A percentile compares a stretch with the other conserved stretches of the same genome.
phyloP scores from a whole-genome alignment of 345 rosid genomes.

The Rhodomyrtus tomentosa region DNA sequence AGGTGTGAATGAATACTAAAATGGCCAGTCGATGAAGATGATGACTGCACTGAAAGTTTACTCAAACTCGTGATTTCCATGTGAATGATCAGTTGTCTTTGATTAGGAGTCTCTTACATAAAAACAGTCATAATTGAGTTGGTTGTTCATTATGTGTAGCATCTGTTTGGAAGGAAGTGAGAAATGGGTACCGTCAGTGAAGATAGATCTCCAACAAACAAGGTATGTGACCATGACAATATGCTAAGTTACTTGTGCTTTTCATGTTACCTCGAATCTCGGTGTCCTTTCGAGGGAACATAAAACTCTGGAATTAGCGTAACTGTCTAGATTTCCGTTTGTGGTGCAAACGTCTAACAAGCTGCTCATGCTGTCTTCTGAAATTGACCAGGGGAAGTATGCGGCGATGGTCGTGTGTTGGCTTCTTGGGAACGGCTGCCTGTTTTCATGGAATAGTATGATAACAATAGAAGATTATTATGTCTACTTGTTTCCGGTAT shows the following conservation, averaged over 20 bases:
- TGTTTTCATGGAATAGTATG: slow-evolving; percentile 83
- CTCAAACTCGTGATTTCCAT: background rate
- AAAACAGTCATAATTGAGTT: background rate
- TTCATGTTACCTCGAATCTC: background rate
- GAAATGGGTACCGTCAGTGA: background rate
- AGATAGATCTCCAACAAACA: background rate
- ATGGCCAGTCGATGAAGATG: background rate
- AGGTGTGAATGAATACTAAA: background rate
- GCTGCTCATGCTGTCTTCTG: background rate
- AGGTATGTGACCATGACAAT: background rate
- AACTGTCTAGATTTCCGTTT: background rate
- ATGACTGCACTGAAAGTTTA: background rate
- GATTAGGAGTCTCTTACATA: background rate
- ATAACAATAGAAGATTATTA: slow-evolving; percentile 70
- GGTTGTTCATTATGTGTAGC: background rate
- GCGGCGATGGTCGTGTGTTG: slow-evolving; percentile 61
- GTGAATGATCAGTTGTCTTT: background rate
- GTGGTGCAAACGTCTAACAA: background rate
- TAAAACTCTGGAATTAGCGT: background rate
- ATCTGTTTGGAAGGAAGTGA: background rate
- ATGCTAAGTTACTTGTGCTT: background rate
- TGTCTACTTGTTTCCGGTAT: slow-evolving; percentile 50
- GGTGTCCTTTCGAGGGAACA: fast-evolving
- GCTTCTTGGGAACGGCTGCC: slow-evolving; percentile 74
- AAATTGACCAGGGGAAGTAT: slow-evolving; percentile 41